Evolutionary conservation across 2,329 filamentous ascomycete species (phyloP).

Genomic region (Ambrosiella beaveri): DNA sequence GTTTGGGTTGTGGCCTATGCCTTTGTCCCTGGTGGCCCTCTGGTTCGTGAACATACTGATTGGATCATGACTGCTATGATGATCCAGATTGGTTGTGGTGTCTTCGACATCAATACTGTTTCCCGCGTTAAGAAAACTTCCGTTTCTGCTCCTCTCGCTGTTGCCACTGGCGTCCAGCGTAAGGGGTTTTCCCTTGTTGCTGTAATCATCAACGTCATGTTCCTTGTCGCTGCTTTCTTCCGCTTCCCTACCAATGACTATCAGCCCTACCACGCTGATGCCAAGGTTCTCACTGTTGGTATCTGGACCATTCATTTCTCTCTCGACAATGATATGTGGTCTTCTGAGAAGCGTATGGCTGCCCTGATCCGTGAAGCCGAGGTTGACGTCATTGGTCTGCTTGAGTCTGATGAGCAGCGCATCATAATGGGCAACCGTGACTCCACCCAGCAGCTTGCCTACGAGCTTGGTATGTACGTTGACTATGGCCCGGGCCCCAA

Average conservation of each 20-base stretch:
- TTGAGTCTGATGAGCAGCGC: slow-evolving; percentile 84
- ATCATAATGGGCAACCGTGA: slow-evolving; percentile 99
- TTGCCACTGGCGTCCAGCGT: slow-evolving; percentile 24
- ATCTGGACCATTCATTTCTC: slow-evolving; percentile 99
- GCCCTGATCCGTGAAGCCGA: slow-evolving; percentile 87
- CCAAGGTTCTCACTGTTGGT: slow-evolving; percentile 77
- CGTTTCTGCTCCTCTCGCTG: not conserved
- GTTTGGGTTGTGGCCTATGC: slow-evolving; percentile 98
- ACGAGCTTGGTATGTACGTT: slow-evolving; percentile 96
- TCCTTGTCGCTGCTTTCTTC: slow-evolving; percentile 64
- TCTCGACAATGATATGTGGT: slow-evolving; percentile 98
- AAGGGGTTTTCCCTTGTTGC: slow-evolving; percentile 42
- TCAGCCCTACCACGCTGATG: slow-evolving; percentile 70
- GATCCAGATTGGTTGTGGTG: slow-evolving; percentile 65
- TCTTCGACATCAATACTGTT: slow-evolving; percentile 48
- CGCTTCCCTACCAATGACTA: slow-evolving; percentile 91
- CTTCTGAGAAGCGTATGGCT: slow-evolving; percentile 82
- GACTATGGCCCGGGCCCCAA: slow-evolving; percentile 95
- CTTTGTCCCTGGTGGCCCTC: slow-evolving; percentile 84
- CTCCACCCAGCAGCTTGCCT: slow-evolving; percentile 82
- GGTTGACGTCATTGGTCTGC: slow-evolving; percentile 86
- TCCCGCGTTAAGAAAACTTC: slow-evolving; percentile 9
- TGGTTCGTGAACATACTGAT: slow-evolving; percentile 86
- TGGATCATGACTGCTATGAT: slow-evolving; percentile 86
- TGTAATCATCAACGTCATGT: slow-evolving; percentile 60